phyloP scores from a whole-genome alignment of 495 filamentous ascomycete species.

The Hyaloscypha variabilis region DNA sequence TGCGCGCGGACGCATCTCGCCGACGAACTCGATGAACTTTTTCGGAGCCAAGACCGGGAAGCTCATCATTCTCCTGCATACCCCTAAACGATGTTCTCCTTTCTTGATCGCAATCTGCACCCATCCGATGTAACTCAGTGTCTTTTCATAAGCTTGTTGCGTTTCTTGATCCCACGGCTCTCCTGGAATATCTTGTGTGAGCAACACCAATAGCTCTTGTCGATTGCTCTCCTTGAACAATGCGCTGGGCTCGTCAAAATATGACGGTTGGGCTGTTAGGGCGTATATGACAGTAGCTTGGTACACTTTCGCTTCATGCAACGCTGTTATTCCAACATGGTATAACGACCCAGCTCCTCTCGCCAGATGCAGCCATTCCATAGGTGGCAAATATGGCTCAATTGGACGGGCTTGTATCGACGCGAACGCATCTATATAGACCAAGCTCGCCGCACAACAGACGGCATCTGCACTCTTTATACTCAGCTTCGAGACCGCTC shows the following conservation, averaged over 20 bases:
- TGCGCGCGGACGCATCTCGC: slow-evolving; percentile 4
- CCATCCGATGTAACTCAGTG: slow-evolving; percentile 12
- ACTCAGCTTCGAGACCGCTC: slow-evolving; percentile 1
- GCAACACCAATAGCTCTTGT: not conserved
- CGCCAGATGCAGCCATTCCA: slow-evolving; percentile 17
- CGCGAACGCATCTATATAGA: slow-evolving; percentile 15
- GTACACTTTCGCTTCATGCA: not conserved
- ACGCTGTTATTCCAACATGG: not conserved
- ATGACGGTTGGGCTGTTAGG: not conserved
- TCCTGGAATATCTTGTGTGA: slow-evolving; percentile 3
- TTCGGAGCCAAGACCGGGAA: slow-evolving; percentile 9
- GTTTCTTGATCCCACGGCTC: slow-evolving; percentile 10
- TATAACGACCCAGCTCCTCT: slow-evolving; percentile 7
- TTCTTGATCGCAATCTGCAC: not conserved
- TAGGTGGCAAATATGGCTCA: slow-evolving; percentile 14
- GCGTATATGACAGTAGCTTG: not conserved
- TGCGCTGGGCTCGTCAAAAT: not conserved
- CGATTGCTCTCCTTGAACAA: slow-evolving; percentile 3
- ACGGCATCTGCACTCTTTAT: slow-evolving; percentile 10
- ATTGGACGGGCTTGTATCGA: slow-evolving; percentile 8
- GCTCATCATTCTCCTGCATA: slow-evolving; percentile 2
- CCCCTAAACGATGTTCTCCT: not conserved
- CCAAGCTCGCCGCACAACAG: slow-evolving; percentile 14
- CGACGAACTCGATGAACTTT: slow-evolving; percentile 16
- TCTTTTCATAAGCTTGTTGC: slow-evolving; percentile 15